These are phyloP conservation scores for Globisporangium spinosum DNA, from an alignment of 352 stramenopile species.

Conservation along the genomic window DNA sequence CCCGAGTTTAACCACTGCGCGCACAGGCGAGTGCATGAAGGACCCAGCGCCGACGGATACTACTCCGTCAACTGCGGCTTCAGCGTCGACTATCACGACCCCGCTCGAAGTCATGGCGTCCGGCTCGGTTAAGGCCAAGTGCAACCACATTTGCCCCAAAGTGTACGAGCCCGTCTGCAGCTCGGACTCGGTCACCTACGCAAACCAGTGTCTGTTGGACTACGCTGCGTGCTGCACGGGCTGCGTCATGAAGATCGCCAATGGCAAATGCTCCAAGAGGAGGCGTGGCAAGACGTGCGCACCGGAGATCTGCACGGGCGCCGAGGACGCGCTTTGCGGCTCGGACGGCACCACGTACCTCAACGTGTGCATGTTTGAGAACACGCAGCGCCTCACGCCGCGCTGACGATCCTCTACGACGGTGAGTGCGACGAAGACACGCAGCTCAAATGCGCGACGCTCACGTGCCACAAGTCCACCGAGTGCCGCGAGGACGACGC, in stretches of 20 bases:
- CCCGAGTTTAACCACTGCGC: conserved; percentile 37
- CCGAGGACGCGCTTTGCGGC: conserved; percentile 27
- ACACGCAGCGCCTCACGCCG: conserved; percentile 25
- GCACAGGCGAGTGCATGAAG: conserved; percentile 29
- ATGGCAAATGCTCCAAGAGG: conserved; percentile 41
- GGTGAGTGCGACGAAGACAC: conserved; percentile 46
- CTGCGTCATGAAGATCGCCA: conserved; percentile 27
- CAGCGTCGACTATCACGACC: background rate
- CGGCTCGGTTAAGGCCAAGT: conserved; percentile 23
- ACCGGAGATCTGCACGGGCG: conserved; percentile 34
- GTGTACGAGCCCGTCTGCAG: conserved; percentile 54
- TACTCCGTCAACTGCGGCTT: conserved; percentile 17
- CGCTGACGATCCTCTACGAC: conserved; percentile 34
- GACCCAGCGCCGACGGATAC: background rate
- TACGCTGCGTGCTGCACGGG: conserved; percentile 42
- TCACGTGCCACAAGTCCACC: conserved; percentile 44
- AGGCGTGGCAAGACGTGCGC: conserved; percentile 28
- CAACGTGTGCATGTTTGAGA: conserved; percentile 31
- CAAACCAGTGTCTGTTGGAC: conserved; percentile 52
- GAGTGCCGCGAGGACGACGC: conserved; percentile 38
- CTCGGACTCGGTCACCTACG: conserved; percentile 61
- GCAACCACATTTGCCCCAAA: conserved; percentile 42
- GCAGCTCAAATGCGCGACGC: conserved; percentile 34
- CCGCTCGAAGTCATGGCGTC: conserved; percentile 8
- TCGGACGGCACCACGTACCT: conserved; percentile 34